Conservation (phyloP, 768 basidiomycete genomes). For the Cantharellus anzutake region DNA sequence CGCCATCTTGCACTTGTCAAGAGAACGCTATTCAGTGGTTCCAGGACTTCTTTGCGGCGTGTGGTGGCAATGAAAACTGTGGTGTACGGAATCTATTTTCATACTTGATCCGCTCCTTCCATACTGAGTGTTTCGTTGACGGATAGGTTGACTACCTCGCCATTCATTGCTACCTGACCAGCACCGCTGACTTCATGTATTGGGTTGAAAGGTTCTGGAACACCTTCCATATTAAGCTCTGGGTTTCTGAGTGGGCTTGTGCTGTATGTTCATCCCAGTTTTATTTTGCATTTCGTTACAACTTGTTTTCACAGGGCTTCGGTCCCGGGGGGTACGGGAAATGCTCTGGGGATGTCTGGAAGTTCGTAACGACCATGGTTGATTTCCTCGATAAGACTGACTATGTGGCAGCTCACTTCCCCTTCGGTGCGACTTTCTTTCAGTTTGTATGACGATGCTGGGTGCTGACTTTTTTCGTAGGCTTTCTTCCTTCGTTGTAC, state of each 20-base stretch:
- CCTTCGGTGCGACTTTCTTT: constrained; percentile 35
- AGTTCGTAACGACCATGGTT: constrained; percentile 24
- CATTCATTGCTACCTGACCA: constrained; percentile 51
- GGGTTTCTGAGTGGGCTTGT: constrained; percentile 57
- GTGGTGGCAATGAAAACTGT: constrained; percentile 25
- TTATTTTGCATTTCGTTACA: background rate
- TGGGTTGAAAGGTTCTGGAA: constrained; percentile 31
- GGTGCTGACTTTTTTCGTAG: background rate
- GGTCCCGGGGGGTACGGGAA: constrained; percentile 25
- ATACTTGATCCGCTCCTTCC: background rate
- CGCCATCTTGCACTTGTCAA: constrained; percentile 50
- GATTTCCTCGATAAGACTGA: constrained; percentile 18
- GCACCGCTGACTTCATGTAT: constrained; percentile 27
- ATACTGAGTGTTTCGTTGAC: background rate
- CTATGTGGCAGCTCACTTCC: constrained; percentile 27
- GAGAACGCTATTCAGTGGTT: constrained; percentile 46
- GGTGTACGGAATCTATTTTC: constrained; percentile 22
- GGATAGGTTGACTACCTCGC: constrained; percentile 35
- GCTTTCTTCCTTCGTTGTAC: constrained; percentile 19
- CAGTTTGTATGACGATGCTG: background rate
- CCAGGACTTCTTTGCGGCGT: constrained; percentile 32
- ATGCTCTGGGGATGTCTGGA: constrained; percentile 21
- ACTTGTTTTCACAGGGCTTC: constrained; percentile 29
- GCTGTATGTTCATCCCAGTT: constrained; percentile 14
- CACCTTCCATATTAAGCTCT: constrained; percentile 27